Evolutionary conservation across 2,329 filamentous ascomycete genomes (phyloP).

Genomic region (Calonectria ilicicola): DNA sequence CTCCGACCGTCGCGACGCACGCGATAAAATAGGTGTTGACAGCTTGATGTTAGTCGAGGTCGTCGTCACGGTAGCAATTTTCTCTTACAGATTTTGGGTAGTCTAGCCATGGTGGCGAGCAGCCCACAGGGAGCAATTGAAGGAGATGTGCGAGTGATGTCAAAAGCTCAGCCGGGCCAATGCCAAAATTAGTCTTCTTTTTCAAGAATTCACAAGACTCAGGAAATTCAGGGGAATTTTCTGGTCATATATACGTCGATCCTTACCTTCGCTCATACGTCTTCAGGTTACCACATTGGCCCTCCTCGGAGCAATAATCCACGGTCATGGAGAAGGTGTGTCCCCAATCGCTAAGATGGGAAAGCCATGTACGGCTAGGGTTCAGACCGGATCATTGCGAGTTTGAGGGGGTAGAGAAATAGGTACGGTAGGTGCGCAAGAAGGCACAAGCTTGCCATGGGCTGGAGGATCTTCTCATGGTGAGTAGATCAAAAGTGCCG

Average conservation of each 20-base stretch:
- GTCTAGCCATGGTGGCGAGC: not conserved
- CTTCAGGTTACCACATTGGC: not conserved
- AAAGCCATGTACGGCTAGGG: not conserved
- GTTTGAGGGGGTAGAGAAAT: not conserved
- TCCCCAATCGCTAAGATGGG: not conserved
- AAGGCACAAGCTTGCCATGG: not conserved
- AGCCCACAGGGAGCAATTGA: not conserved
- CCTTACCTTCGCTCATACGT: not conserved
- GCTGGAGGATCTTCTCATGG: not conserved
- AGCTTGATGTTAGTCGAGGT: no score
- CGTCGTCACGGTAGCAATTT: no score
- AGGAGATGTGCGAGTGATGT: not conserved
- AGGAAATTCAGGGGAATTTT: no score
- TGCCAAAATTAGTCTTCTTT: not conserved
- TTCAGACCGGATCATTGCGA: not conserved
- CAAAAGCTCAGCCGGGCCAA: not conserved
- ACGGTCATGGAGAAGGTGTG: not conserved
- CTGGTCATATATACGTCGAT: not conserved
- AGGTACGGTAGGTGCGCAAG: not conserved
- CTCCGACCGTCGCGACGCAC: conserved; percentile 4
- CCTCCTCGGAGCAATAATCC: not conserved
- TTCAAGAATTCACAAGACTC: not conserved
- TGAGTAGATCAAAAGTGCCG: not conserved
- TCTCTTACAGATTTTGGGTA: not conserved
- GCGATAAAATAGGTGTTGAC: not conserved